A percentile compares a stretch with the other conserved stretches of the same genome.
These are phyloP conservation scores for Chaetomium fimeti DNA, from an alignment of 495 filamentous ascomycete species.

Conservation along the genomic window DNA sequence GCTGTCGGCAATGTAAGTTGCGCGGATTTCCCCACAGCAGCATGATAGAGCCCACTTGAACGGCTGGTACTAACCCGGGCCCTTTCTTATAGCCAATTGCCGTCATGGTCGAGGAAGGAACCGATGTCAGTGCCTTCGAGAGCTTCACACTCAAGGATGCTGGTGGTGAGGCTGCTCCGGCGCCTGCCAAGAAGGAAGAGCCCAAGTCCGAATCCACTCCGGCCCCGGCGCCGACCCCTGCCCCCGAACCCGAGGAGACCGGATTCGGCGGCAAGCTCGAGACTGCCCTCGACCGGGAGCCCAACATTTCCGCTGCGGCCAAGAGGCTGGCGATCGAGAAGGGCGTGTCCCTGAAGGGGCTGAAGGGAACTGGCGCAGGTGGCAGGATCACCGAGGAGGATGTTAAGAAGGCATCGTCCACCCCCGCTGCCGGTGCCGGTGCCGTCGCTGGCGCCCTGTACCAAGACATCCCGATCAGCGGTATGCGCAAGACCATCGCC, in stretches of 20 bases:
- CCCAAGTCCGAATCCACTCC: slow-evolving; percentile 53
- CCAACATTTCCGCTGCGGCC: slow-evolving; percentile 67
- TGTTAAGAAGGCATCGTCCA: slow-evolving; percentile 69
- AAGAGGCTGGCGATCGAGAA: slow-evolving; percentile 83
- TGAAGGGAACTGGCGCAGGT: slow-evolving; percentile 86
- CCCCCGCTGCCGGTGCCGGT: slow-evolving; percentile 39
- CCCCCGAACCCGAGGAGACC: slow-evolving; percentile 66
- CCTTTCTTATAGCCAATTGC: slow-evolving; percentile 75
- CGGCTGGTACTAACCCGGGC: slow-evolving; percentile 21
- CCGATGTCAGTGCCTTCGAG: slow-evolving; percentile 82
- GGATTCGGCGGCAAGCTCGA: slow-evolving; percentile 74
- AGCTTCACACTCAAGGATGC: slow-evolving; percentile 86
- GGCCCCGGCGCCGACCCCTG: slow-evolving; percentile 59
- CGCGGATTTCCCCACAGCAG: slow-evolving; percentile 28
- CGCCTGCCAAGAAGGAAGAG: slow-evolving; percentile 58
- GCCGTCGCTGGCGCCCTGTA: slow-evolving; percentile 63
- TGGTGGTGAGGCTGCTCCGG: slow-evolving; percentile 70
- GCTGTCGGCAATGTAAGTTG: slow-evolving; percentile 86
- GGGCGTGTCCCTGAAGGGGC: slow-evolving; percentile 69
- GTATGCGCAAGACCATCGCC: slow-evolving; percentile 98
- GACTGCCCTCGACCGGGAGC: slow-evolving; percentile 76
- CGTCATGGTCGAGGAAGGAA: slow-evolving; percentile 86
- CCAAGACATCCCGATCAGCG: slow-evolving; percentile 78
- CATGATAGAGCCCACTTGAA: slow-evolving; percentile 17
- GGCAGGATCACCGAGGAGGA: slow-evolving; percentile 90